phyloP scores from a whole-genome alignment of 192 early-diverging fungal genomes.

The Diversispora eburnea region DNA sequence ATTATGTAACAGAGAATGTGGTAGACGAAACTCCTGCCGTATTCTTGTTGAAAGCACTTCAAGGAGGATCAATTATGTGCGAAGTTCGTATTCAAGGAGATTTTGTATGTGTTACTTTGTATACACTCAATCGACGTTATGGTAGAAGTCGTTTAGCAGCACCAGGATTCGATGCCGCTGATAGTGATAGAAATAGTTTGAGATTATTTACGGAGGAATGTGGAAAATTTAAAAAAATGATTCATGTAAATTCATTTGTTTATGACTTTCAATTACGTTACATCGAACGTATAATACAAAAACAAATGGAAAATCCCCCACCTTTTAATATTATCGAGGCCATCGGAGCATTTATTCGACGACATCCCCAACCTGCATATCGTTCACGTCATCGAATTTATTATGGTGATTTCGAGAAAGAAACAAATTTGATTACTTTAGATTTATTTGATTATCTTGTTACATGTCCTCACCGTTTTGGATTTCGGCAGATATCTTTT shows the following conservation, averaged over 20 bases:
- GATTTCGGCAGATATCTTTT: slow-evolving; percentile 38
- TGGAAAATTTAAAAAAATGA: slow-evolving; percentile 50
- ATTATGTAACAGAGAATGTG: slow-evolving; percentile 41
- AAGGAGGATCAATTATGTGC: slow-evolving; percentile 57
- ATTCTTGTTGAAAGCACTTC: slow-evolving; percentile 50
- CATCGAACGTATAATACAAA: slow-evolving; percentile 44
- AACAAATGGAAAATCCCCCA: slow-evolving; percentile 32
- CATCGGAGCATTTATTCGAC: slow-evolving; percentile 42
- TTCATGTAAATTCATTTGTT: slow-evolving; percentile 61
- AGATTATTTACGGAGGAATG: slow-evolving; percentile 56
- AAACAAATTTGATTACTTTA: slow-evolving; percentile 27
- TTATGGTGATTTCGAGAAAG: slow-evolving; percentile 43
- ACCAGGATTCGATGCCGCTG: slow-evolving; percentile 37
- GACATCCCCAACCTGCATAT: slow-evolving; percentile 43
- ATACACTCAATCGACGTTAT: slow-evolving; percentile 53
- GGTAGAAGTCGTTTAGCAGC: slow-evolving; percentile 35
- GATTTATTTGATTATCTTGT: slow-evolving; percentile 43
- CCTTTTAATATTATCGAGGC: slow-evolving; percentile 49
- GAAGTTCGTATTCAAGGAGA: slow-evolving; percentile 53
- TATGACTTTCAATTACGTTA: slow-evolving; percentile 59
- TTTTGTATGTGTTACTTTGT: slow-evolving; percentile 58
- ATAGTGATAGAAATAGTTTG: slow-evolving; percentile 45
- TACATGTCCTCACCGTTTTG: slow-evolving; percentile 42
- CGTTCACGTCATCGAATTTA: slow-evolving; percentile 54
- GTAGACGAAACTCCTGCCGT: slow-evolving; percentile 45